Conservation (phyloP, 768 basidiomycete genomes). For the Mycena alexandri region DNA sequence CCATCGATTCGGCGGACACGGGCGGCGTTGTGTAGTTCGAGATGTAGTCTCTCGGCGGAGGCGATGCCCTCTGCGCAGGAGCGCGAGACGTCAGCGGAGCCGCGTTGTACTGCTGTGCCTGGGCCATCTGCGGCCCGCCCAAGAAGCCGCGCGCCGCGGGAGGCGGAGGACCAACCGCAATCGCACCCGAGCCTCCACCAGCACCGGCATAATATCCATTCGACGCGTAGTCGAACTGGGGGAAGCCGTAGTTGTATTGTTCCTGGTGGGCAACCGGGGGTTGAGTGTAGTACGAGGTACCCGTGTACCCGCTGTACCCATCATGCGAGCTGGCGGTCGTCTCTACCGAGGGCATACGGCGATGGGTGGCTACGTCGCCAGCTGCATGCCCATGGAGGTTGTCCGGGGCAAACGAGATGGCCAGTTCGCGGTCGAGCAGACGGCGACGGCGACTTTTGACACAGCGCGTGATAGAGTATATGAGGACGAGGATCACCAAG, state of each 20-base stretch:
- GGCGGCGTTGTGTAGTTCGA: slow-evolving; percentile 2
- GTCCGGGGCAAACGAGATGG: background rate
- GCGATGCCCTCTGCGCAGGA: no score
- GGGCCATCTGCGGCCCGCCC: background rate
- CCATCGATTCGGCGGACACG: background rate
- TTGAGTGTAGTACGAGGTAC: background rate
- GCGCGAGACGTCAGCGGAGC: no score
- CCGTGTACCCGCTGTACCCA: no score
- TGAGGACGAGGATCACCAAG: slow-evolving; percentile 61
- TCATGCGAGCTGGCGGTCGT: background rate
- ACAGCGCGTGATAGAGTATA: slow-evolving; percentile 62
- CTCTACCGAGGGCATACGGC: slow-evolving; percentile 3
- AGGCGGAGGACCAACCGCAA: background rate
- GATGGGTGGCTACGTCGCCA: background rate
- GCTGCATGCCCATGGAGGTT: background rate
- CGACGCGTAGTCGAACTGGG: background rate
- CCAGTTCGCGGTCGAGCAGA: slow-evolving; percentile 78
- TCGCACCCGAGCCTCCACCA: background rate
- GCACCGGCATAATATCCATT: background rate
- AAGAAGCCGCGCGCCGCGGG: background rate
- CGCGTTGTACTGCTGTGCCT: background rate
- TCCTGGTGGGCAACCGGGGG: background rate
- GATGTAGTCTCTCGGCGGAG: background rate
- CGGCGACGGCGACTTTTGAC: slow-evolving; percentile 74
- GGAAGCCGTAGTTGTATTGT: background rate